These are phyloP conservation scores for Cutaneotrichosporon arboriforme DNA, from an alignment of 1,284 basidiomycete species.

Conservation along the genomic window DNA sequence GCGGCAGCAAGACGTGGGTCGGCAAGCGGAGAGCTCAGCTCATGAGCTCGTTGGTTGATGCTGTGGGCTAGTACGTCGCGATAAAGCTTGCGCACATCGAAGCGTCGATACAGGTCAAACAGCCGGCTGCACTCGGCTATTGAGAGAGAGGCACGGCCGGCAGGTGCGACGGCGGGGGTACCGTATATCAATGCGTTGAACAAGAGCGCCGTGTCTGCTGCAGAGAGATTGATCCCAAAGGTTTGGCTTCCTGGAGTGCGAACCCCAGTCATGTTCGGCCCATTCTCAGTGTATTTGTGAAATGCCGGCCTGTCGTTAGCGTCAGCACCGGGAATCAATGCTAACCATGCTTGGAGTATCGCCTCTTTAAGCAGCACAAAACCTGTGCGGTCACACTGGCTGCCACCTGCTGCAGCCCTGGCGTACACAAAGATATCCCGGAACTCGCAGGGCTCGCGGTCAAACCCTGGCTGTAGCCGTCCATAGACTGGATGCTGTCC, in stretches of 20 bases:
- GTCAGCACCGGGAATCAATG: background rate
- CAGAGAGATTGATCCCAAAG: background rate
- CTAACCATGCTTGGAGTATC: too few species aligned
- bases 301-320: background rate
- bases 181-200: constrained; percentile 3
- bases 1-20: background rate
- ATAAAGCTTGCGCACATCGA: background rate
- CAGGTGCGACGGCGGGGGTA: background rate
- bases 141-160: background rate
- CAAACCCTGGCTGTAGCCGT: too few species aligned
- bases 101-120: constrained; percentile 1
- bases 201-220: background rate
- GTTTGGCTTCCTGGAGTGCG: too few species aligned
- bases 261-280: too few species aligned
- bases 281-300: too few species aligned
- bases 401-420: too few species aligned
- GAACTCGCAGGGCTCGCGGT: too few species aligned
- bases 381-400: too few species aligned
- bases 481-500: too few species aligned
- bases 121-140: constrained; percentile 4
- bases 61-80: constrained; percentile 1
- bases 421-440: too few species aligned
- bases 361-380: too few species aligned
- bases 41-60: background rate
- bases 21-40: background rate